Evolutionary conservation across 2,329 filamentous ascomycete species (phyloP), one percentile per base, ranked within the genome.

Genomic region (Colletotrichum horii): DNA sequence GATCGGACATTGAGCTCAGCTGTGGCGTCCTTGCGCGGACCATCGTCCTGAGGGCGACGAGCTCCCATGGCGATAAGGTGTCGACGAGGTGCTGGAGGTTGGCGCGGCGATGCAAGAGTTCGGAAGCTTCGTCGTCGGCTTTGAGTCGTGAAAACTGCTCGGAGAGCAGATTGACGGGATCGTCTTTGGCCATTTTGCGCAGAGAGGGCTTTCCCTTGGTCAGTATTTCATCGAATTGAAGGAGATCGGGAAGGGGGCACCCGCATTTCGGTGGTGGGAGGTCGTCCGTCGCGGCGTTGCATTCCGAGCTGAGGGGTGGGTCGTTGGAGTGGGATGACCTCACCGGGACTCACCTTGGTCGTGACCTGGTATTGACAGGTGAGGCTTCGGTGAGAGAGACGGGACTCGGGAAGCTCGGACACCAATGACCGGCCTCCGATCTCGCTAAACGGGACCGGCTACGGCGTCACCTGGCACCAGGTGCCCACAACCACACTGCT

Each of bases 81-180:
- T 64, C 26, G 26, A 77, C 38, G n/a, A 78, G 36, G n/a, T 70
- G 38, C 12, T 64, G 43, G 2, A 77, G 48, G 30, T 70, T 73
- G 11, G 55, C 70, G 22, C 61, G 72, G 8, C 70, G 48, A 4
- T 60, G 55, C 6, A 15, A 6, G 11, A 38, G 11, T 5, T 69
- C 64, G 15, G 62, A 67, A 12, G 32, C 34, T 28, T 28, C 19
- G 22, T 71, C 43, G 15, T 28, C 19, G 8, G 8, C 4, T 26
- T 34, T 73, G 4, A 75, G 28, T 16, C 19, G 52, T 4, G 43
- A 24, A 19, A 67, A 69, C 38, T 58, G 56, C 16, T 36, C 48
- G 4, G 65, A 32, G 4, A 74, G 28, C 15, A 38, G 3, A 48
- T 30, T 61, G 34, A 26, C 34, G 15, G 68, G n/a, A 6, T 36